Evolutionary conservation across 306 rosid genomes (phyloP).

Genomic region (Vicia villosa): DNA sequence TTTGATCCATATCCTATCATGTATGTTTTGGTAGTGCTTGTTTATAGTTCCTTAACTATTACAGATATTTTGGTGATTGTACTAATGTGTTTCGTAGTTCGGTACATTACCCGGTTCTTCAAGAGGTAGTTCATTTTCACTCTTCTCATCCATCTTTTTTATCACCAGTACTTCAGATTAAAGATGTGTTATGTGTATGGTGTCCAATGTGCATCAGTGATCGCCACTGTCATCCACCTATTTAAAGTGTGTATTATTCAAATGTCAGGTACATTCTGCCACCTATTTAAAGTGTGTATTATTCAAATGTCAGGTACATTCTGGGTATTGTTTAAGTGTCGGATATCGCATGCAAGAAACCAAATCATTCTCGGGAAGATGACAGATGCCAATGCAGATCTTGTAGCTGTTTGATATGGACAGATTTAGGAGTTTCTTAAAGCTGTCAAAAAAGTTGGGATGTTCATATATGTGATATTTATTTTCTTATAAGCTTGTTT

Average conservation of each 20-base stretch:
- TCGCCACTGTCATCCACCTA: no score
- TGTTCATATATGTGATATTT: neutral
- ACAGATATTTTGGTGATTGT: slow-evolving; percentile 71
- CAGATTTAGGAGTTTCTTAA: slow-evolving; percentile 1
- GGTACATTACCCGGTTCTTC: slow-evolving; percentile 52
- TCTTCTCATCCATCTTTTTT: slow-evolving; percentile 19
- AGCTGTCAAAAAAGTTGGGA: neutral
- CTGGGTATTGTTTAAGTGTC: slow-evolving; percentile 7
- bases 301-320: slow-evolving; percentile 36
- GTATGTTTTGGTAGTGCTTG: slow-evolving; percentile 17
- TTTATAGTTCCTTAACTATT: slow-evolving; percentile 47
- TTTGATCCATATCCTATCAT: slow-evolving; percentile 15
- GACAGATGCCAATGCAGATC: slow-evolving; percentile 38
- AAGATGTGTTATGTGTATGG: neutral
- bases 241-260: neutral
- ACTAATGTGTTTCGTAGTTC: slow-evolving; percentile 71
- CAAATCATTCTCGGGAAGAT: neutral
- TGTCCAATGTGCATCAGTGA: neutral
- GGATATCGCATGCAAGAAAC: slow-evolving; percentile 38
- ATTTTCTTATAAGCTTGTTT: no score
- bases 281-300: no score
- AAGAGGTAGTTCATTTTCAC: slow-evolving; percentile 54
- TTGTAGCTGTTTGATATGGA: slow-evolving; percentile 14
- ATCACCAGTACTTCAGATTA: neutral
- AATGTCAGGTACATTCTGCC: slow-evolving; percentile 35